These are phyloP conservation scores for Candida namnaoensis DNA, from an alignment of 805 yeast species.

Conservation along the genomic window DNA sequence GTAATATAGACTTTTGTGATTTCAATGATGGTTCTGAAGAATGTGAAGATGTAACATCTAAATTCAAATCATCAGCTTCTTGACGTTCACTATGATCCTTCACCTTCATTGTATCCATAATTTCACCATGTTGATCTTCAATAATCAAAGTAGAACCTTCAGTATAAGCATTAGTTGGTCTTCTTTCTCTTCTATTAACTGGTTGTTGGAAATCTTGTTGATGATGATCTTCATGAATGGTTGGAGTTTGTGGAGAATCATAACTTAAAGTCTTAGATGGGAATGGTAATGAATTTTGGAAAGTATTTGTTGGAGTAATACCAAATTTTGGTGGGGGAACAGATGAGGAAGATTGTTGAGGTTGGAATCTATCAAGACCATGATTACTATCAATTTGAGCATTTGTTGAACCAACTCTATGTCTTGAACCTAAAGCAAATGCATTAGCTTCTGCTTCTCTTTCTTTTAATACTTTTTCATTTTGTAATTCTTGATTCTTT, in stretches of 20 bases:
- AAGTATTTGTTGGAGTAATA: slow-evolving; percentile 15
- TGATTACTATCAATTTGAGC: no score
- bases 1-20: slow-evolving; percentile 5
- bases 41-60: slow-evolving; percentile 5
- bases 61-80: slow-evolving; percentile 1
- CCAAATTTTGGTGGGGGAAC: slow-evolving; percentile 4
- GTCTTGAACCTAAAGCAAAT: slow-evolving; percentile 23
- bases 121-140: slow-evolving; percentile 82
- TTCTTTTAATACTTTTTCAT: slow-evolving; percentile 30
- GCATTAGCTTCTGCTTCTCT: slow-evolving; percentile 34
- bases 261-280: background rate
- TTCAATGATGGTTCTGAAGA: slow-evolving; percentile 10
- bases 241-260: background rate
- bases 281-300: slow-evolving; percentile 3
- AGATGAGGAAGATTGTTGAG: no score
- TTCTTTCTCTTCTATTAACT: slow-evolving; percentile 16
- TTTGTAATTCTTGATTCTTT: slow-evolving; percentile 19
- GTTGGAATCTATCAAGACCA: no score
- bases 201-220: slow-evolving; percentile 4
- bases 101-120: slow-evolving; percentile 46
- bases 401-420: background rate
- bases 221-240: background rate
- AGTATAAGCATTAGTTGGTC: slow-evolving; percentile 39
- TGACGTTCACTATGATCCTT: slow-evolving; percentile 14
- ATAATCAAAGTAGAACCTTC: slow-evolving; percentile 67